A percentile compares a stretch with the other conserved stretches of the same genome.
Evolutionary conservation across 306 rosid species (phyloP).

Genomic region (Pterocarpus macrocarpus): DNA sequence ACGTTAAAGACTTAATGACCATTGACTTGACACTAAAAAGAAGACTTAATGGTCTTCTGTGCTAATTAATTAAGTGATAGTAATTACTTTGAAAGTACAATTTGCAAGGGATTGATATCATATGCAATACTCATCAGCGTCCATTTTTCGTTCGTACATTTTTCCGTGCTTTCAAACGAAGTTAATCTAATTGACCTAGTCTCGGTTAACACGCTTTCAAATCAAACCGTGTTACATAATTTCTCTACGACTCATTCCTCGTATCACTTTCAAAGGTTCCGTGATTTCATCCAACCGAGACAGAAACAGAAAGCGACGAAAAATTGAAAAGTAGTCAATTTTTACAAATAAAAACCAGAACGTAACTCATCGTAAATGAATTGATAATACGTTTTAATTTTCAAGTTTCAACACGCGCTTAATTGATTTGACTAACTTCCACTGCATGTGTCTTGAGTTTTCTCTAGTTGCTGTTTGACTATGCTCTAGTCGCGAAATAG

Average conservation of each 20-base stretch:
- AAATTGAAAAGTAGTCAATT: background rate
- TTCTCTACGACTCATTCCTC: slow-evolving; percentile 37
- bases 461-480: background rate
- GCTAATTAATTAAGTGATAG: too few species aligned
- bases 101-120: background rate
- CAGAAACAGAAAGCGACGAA: background rate
- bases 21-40: too few species aligned
- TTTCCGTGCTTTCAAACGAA: background rate
- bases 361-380: background rate
- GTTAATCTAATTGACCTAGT: slow-evolving; percentile 34
- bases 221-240: slow-evolving; percentile 50
- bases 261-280: slow-evolving; percentile 11
- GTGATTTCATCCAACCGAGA: slow-evolving; percentile 12
- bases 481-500: background rate
- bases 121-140: background rate
- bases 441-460: background rate
- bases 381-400: background rate
- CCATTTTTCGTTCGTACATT: background rate
- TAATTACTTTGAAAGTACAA: too few species aligned
- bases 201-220: background rate
- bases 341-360: slow-evolving; percentile 12
- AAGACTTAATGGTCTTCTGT: too few species aligned
- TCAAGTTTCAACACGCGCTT: slow-evolving; percentile 33
- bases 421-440: slow-evolving; percentile 33
- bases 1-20: too few species aligned